A percentile compares a stretch with the other conserved stretches of the same genome.
phyloP scores from a whole-genome alignment of 2,329 filamentous ascomycete genomes.

The Fusarium solani-melongenae region DNA sequence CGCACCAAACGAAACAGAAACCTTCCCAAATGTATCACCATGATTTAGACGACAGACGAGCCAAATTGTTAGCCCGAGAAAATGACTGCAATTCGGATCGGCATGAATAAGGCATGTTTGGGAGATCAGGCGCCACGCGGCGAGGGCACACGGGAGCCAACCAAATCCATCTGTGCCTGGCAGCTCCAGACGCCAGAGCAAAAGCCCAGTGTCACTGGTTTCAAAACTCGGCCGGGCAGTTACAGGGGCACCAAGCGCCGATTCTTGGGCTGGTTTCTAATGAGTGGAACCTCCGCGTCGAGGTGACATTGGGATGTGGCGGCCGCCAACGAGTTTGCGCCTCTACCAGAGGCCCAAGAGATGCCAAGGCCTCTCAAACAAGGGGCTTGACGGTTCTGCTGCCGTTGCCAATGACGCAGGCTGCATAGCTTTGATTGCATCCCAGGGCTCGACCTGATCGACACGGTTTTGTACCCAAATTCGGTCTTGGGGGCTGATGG shows the following conservation, averaged over 20 bases:
- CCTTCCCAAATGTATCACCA: constrained; percentile 7
- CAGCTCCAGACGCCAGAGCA: constrained; percentile 30
- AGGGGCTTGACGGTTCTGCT: constrained; percentile 20
- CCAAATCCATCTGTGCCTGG: constrained; percentile 30
- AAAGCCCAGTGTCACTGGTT: constrained; percentile 31
- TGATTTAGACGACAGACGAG: constrained; percentile 4
- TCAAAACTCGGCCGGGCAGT: constrained; percentile 29
- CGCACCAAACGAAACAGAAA: constrained; percentile 9
- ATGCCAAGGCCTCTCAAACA: neutral
- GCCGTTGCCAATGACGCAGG: constrained; percentile 12
- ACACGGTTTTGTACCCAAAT: constrained; percentile 10
- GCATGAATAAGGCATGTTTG: constrained; percentile 23
- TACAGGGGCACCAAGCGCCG: constrained; percentile 36
- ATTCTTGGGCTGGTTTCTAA: constrained; percentile 36
- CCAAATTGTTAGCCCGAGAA: constrained; percentile 7
- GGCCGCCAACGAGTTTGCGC: constrained; percentile 22
- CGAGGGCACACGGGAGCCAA: constrained; percentile 24
- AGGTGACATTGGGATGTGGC: constrained; percentile 28
- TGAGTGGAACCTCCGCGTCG: constrained; percentile 29
- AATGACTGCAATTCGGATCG: constrained; percentile 28
- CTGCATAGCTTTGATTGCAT: neutral
- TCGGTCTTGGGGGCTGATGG: constrained; percentile 16
- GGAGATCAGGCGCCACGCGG: constrained; percentile 15
- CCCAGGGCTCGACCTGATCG: constrained; percentile 2
- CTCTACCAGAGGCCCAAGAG: constrained; percentile 8